Base-by-base conservation (phyloP, 306 rosid species). In the Gastrolobium villosum region DNA sequence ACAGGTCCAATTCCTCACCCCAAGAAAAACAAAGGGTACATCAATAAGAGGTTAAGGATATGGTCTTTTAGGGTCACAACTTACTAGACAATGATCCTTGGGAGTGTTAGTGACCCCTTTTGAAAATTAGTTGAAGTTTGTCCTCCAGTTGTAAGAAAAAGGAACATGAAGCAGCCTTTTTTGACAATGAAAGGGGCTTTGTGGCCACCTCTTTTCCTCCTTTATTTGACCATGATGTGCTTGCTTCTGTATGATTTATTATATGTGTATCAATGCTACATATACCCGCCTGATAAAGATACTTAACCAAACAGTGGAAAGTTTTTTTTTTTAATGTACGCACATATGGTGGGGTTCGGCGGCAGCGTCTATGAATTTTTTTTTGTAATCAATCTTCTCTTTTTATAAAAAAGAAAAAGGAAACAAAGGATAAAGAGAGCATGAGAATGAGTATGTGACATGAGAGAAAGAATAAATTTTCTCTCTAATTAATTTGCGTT, bases 151-250 rank as follows among this genome's bases (percentile, higher is more conserved):
- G 15, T 35, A 65, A 13, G 30, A 70, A 82, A 82, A 82, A 13
- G 75, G 39, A 76, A 77, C 75, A 63, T 40, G 57, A 46, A 71
- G 39, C 75, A 71, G 79, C 79, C 70, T 76, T 76, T 70, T 3
- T 82, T 70, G 86, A 82, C 70, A 70, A 53, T 26, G 8, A 41
- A 35, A 67, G 10, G 26, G 28, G 28, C 57, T 66, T 75, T 60
- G 67, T 26, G 43, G 57, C 62, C 78, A 82, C 64, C 54, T 30
- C 70, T 55, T 54, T 62, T 61, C 13, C 50, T 13, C 13, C 34
- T 57, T 57, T 41, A 5, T 66, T 66, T 55, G 30, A 54, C 52
- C 77, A 6, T 28, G 7, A 7, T 13, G n/a, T 43, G 6, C 39
- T 46, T 11, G 41, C 10, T 61, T 41, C 20, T 43, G 5, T 26